Evolutionary conservation across 2,329 filamentous ascomycete species (phyloP), one percentile per base, ranked within the genome.

Genomic region (Bipolaris bicolor): DNA sequence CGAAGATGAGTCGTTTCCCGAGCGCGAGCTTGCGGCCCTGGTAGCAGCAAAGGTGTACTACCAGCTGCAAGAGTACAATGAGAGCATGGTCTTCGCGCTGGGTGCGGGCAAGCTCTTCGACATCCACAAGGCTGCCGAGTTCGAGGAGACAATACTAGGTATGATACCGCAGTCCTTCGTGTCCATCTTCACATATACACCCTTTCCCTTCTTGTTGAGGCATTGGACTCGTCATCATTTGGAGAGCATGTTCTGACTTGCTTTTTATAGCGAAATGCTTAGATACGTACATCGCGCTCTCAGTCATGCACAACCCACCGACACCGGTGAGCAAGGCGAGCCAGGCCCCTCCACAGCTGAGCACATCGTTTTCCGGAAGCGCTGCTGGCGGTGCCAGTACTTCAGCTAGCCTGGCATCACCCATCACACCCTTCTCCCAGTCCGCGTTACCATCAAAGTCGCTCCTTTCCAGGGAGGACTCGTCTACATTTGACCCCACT

Each of bases 11-110:
- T 85, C 86, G 59, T 99, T 99, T 73, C 90, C 93, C 47, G 90
- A 99, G 78, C 91, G 94, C 72, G 91, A 95, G 77, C 88, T 99
- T 55, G 95, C 95, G 53, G 95, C 95, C 52, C 85, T 99, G 48
- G 92, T 99, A 52, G 90, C 96, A 41, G 90, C 95, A 68, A 99
- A 99, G 84, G 92, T 98, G 67, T 99, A 98, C 82, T 99, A 98
- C 76, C 95, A 99, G 76, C 88, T 99, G 51, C 92, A 97, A 80
- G 95, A 95, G 77, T 99, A 99, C 82, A 95, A 97, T 76, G 95
- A 99, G 82, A 97, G 94, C 79, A 98, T 99, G 94, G 90, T 91
- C 50, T 98, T 99, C 78, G 95, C 95, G 63, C 86, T 99, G 44
- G 93, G 92, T 57, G 93, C 95, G 22, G 95, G 95, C 59, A 91